Evolutionary conservation across 495 filamentous ascomycete species (phyloP).

Genomic region (Aspergillus sparsus): DNA sequence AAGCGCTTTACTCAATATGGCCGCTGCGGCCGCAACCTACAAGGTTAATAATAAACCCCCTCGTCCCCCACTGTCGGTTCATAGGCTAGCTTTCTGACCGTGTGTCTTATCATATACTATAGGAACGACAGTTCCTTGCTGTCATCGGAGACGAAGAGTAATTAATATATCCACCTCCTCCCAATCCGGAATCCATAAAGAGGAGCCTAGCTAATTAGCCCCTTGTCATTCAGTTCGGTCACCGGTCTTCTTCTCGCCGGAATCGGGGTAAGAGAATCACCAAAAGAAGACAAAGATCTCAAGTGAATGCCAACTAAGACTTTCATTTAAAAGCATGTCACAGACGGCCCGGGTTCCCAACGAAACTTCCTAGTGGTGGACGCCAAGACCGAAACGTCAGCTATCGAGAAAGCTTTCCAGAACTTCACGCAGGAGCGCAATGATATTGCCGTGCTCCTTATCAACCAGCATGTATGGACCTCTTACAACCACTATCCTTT

Average conservation of each 20-base stretch:
- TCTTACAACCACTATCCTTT: not conserved
- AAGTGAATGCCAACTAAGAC: conserved; percentile 11
- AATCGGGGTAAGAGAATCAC: conserved; percentile 71
- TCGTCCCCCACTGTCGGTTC: not conserved
- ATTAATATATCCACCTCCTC: conserved; percentile 13
- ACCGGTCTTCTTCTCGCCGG: conserved; percentile 93
- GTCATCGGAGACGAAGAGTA: conserved; percentile 97
- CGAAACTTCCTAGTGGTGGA: conserved; percentile 99
- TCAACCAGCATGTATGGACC: conserved; percentile 91
- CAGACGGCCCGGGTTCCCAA: conserved; percentile 75
- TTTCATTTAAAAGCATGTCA: conserved; percentile 62
- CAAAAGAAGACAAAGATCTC: conserved; percentile 1
- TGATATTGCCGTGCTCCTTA: conserved; percentile 93
- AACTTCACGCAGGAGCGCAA: conserved; percentile 84
- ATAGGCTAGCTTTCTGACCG: conserved; percentile 10
- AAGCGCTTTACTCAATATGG: conserved; percentile 32
- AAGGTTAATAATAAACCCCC: conserved; percentile 34
- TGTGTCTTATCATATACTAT: conserved; percentile 4
- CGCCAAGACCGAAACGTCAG: conserved; percentile 79
- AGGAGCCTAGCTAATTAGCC: conserved; percentile 25
- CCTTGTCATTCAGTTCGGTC: conserved; percentile 70
- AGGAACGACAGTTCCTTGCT: conserved; percentile 93
- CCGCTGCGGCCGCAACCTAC: conserved; percentile 38
- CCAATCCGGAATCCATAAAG: not conserved
- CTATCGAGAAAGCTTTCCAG: conserved; percentile 91